These are phyloP conservation scores for Physcomitrellopsis africana DNA, from an alignment of 225 moss, liverwort and hornwort species.

Conservation along the genomic window DNA sequence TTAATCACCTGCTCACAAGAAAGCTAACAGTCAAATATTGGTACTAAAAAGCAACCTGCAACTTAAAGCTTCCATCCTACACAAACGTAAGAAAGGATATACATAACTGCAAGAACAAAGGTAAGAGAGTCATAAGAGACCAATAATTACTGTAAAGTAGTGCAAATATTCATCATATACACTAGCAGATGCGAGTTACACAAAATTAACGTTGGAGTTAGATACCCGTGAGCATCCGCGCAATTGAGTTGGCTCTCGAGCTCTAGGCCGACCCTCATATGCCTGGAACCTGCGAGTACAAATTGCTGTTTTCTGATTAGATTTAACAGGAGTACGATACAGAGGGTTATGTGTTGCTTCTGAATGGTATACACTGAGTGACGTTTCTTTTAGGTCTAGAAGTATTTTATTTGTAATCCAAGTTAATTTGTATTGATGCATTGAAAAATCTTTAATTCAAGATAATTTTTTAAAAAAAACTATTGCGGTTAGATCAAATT, in stretches of 20 bases:
- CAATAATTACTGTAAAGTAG: neutral
- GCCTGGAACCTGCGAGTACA: conserved; percentile 60
- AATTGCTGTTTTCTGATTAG: conserved; percentile 2
- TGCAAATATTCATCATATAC: conserved; percentile 10
- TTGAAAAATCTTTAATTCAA: neutral
- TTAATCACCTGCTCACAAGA: conserved; percentile 61
- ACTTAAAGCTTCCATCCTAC: conserved; percentile 21
- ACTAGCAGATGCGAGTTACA: conserved; percentile 23
- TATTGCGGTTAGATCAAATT: conserved; percentile 7
- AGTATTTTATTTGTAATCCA: too few relatives aligned
- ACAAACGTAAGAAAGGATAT: neutral
- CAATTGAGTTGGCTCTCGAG: conserved; percentile 31
- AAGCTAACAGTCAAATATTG: conserved; percentile 7
- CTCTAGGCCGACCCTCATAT: conserved; percentile 71
- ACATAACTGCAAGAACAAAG: too few relatives aligned
- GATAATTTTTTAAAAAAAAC: conserved; percentile 8
- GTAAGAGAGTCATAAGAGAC: too few relatives aligned
- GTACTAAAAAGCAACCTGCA: neutral
- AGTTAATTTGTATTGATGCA: neutral
- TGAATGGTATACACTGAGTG: too few relatives aligned
- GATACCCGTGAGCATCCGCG: conserved; percentile 44
- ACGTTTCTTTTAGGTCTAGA: too few relatives aligned
- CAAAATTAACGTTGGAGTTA: conserved; percentile 59
- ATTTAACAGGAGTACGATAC: neutral
- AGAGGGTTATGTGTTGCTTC: too few relatives aligned